Evolutionary conservation across 2,329 filamentous ascomycete genomes (phyloP), one percentile per base, ranked within the genome.

Genomic region (Aspergillus pseudoviridinutans): DNA sequence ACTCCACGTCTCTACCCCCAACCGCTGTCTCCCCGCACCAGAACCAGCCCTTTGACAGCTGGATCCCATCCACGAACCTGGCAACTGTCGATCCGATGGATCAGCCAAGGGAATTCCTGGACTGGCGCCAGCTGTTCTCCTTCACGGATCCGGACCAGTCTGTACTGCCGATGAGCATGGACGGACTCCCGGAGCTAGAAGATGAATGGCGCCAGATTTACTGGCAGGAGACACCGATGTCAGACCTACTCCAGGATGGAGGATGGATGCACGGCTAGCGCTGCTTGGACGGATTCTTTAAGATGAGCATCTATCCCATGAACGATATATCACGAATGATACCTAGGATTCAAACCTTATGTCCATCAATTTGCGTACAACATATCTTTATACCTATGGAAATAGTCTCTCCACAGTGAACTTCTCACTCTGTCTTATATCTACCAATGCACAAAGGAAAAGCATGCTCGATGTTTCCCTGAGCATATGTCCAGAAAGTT

Each of bases 141-240:
- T 76, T 76, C 49, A 69, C 69, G 3, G 74, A 75, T 56, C 60
- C 71, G 17, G 74, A 75, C 14, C 68, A 74, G 27, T 68, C 73
- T 3, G 67, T 69, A 4, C 71, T 70, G 5, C 71, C 74, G 2
- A 70, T 75, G 60, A 66, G 70, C 5, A 65, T 73, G 49, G 75
- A 76, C 51, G 71, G 72, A 22, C 61, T 76, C 3, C 69, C 72
- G 4, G 74, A 77, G 50, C 65, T 77, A 55, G 74, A 77, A 61
- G 72, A 77, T 44, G 75, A 78, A 62, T 78, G 75, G 75, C 71
- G 75, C n/a, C 74, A 77, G 58, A 71, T 78, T 8, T 78, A 78
- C 55, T 73, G 74, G 68, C 74, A 76, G 58, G 75, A 77, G 54
- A 72, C 73, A 1, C 74, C 72, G 2, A 73, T 77, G 71, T 68